A percentile compares a stretch with the other conserved stretches of the same genome.
Conservation (phyloP, 2,329 filamentous ascomycete genomes). For the Xylaria sp. region DNA sequence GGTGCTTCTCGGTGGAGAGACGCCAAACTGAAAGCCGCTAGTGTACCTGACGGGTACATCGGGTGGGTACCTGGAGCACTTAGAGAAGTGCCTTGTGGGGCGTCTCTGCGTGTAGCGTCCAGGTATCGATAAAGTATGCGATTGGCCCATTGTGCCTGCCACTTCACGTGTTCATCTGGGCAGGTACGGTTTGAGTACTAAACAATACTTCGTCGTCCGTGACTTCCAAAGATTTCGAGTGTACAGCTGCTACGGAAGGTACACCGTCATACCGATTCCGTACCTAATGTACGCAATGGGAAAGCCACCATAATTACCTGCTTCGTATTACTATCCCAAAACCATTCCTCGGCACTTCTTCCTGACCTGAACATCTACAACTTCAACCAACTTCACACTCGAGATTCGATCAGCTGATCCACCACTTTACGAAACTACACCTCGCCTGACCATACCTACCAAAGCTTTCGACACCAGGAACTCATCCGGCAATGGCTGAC, state of each 20-base stretch:
- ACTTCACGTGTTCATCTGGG: no score
- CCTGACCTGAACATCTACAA: neutral
- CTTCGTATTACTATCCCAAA: neutral
- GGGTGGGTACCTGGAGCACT: no score
- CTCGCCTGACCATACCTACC: neutral
- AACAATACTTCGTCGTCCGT: no score
- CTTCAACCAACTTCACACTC: neutral
- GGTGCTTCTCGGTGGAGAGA: neutral
- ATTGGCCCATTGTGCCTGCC: neutral
- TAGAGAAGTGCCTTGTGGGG: neutral
- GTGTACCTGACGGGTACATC: no score
- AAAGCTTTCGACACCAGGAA: neutral
- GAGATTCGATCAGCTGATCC: neutral
- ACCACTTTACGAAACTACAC: neutral
- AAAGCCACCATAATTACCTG: neutral
- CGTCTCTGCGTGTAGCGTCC: neutral
- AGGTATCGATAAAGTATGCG: neutral
- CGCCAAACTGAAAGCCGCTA: neutral
- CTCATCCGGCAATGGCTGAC: conserved; percentile 58
- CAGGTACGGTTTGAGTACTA: no score
- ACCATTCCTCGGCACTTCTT: neutral
- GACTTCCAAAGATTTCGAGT: neutral
- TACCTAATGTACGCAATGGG: neutral
- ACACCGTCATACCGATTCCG: neutral
- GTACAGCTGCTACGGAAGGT: neutral